Percentiles rank a stretch among this genome's conserved stretches.
These are phyloP conservation scores for Balakata baccata DNA, from an alignment of 345 rosid genomes.

Conservation along the genomic window DNA sequence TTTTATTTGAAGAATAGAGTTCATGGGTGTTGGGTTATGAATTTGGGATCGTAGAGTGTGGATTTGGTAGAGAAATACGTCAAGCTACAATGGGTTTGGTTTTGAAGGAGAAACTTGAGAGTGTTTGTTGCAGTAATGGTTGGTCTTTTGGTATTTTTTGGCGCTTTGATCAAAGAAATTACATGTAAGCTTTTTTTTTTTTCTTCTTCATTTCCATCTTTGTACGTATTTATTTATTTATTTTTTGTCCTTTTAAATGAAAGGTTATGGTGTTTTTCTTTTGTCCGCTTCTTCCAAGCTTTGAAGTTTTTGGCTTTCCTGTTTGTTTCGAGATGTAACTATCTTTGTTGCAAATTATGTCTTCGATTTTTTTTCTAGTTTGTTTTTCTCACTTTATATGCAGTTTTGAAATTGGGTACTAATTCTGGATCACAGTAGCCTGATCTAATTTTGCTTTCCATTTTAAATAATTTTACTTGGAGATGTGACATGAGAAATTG, in stretches of 20 bases:
- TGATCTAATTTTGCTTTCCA: neutral
- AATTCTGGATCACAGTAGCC: neutral
- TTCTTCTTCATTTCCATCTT: neutral
- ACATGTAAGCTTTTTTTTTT: constrained; percentile 53
- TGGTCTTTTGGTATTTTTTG: constrained; percentile 88
- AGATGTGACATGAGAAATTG: neutral
- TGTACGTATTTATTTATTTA: neutral
- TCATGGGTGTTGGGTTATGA: constrained; percentile 12
- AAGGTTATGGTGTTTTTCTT: neutral
- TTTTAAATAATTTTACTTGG: neutral
- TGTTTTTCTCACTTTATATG: neutral
- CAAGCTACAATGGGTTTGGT: constrained; percentile 12
- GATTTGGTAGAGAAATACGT: constrained; percentile 4
- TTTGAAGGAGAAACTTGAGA: constrained; percentile 52
- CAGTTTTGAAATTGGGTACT: neutral
- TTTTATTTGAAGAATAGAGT: neutral
- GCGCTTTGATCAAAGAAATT: constrained; percentile 62
- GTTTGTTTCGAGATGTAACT: constrained; percentile 3
- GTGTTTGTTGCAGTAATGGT: constrained; percentile 66
- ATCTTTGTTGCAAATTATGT: neutral
- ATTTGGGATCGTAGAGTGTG: constrained; percentile 22
- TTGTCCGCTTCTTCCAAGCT: constrained; percentile 11
- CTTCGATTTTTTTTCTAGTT: neutral
- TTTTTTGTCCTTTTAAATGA: neutral
- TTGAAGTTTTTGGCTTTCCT: constrained; percentile 11